A percentile compares a stretch with the other conserved stretches of the same genome.
Evolutionary conservation across 2,329 filamentous ascomycete species (phyloP).

Genomic region (Talaromyces funiculosus): DNA sequence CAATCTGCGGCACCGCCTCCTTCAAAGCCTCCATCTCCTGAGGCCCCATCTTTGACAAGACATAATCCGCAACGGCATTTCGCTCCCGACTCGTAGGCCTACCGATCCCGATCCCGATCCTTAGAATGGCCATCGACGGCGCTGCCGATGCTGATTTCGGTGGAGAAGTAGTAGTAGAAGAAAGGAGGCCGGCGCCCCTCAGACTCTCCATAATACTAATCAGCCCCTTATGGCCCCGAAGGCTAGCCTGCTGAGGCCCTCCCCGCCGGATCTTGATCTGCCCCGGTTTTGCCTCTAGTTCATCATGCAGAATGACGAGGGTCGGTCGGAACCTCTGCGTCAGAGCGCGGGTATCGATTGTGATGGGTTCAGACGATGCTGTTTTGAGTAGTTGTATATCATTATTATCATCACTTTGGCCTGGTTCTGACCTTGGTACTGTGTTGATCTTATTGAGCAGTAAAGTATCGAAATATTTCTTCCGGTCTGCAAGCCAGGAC

Average conservation of each 20-base stretch:
- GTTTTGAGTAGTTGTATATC: constrained; percentile 3
- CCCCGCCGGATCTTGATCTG: constrained; percentile 61
- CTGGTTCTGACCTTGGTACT: background rate
- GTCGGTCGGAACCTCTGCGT: constrained; percentile 27
- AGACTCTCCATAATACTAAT: constrained; percentile 58
- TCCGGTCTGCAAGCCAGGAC: constrained; percentile 27
- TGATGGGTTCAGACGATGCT: background rate
- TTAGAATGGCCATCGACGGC: constrained; percentile 41
- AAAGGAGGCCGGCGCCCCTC: constrained; percentile 36
- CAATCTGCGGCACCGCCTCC: constrained; percentile 43
- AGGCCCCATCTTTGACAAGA: constrained; percentile 61
- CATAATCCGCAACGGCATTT: constrained; percentile 67
- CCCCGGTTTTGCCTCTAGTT: constrained; percentile 69
- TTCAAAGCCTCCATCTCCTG: constrained; percentile 50
- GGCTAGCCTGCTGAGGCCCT: constrained; percentile 48
- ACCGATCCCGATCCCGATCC: constrained; percentile 83
- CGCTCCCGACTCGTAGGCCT: constrained; percentile 65
- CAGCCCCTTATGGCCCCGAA: constrained; percentile 69
- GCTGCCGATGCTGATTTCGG: constrained; percentile 26
- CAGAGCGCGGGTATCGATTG: constrained; percentile 12
- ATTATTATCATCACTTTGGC: no score
- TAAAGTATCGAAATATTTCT: constrained; percentile 10
- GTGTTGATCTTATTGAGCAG: background rate
- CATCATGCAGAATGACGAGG: constrained; percentile 81
- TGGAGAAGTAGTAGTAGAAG: constrained; percentile 5